phyloP scores from a whole-genome alignment of 78 protist species.

The Polysphondylium violaceum region DNA sequence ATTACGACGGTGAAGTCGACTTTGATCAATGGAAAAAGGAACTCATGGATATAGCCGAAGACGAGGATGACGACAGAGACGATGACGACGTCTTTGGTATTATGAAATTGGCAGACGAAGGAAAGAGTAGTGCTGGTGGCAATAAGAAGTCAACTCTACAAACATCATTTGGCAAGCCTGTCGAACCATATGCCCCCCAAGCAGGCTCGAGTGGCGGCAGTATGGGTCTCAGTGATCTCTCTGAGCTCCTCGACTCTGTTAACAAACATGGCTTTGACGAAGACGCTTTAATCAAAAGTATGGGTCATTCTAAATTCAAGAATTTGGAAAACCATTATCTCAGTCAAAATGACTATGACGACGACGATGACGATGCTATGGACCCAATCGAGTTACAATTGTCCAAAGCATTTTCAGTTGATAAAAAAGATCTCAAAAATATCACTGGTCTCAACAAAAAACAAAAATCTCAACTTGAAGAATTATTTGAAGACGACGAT shows the following conservation, averaged over 20 bases:
- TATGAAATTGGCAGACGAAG: not conserved
- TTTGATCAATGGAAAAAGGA: not conserved
- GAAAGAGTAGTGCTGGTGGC: not conserved
- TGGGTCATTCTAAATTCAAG: not conserved
- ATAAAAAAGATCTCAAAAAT: not conserved
- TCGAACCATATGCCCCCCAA: not conserved
- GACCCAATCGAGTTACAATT: too few species aligned
- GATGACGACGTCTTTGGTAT: conserved; percentile 11
- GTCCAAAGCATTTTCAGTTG: too few species aligned
- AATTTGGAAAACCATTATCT: not conserved
- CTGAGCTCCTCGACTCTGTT: not conserved
- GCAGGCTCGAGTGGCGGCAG: not conserved
- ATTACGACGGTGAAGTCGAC: not conserved
- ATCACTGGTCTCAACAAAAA: not conserved
- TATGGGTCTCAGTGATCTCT: not conserved
- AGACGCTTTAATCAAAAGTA: not conserved
- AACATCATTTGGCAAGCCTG: not conserved
- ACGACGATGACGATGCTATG: not conserved
- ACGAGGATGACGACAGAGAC: not conserved
- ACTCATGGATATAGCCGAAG: not conserved
- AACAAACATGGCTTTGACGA: not conserved
- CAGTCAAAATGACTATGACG: not conserved
- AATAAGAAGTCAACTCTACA: not conserved
- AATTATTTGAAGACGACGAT: not conserved
- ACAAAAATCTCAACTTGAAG: not conserved